These are phyloP conservation scores for Priceomyces carsonii DNA, from an alignment of 805 yeast species.

Conservation along the genomic window DNA sequence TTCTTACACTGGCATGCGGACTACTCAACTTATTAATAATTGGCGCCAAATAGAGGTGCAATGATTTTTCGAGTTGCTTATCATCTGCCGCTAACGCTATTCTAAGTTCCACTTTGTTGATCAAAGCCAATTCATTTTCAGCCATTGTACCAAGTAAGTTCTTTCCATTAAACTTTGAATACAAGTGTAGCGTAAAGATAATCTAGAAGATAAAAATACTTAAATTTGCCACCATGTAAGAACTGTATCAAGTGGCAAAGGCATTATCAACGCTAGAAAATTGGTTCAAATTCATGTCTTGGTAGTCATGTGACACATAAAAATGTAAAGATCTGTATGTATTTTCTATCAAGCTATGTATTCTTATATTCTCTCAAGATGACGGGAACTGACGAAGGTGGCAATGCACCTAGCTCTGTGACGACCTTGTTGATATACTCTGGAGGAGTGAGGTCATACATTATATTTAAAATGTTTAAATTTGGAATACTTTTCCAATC, in stretches of 20 bases:
- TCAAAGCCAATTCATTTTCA: slow-evolving; percentile 56
- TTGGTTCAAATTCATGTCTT: too few species aligned
- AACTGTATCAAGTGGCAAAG: too few species aligned
- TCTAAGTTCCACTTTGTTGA: slow-evolving; percentile 78
- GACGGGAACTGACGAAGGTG: slow-evolving; percentile 98
- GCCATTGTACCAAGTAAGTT: too few species aligned
- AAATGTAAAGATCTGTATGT: too few species aligned
- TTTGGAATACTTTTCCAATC: slow-evolving; percentile 65
- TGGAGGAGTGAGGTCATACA: slow-evolving; percentile 95
- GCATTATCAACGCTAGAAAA: too few species aligned
- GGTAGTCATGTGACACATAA: too few species aligned
- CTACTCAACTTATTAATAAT: slow-evolving; percentile 77
- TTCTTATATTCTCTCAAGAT: slow-evolving; percentile 87
- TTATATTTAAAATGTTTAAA: slow-evolving; percentile 75
- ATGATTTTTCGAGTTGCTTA: slow-evolving; percentile 57
- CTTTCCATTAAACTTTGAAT: too few species aligned
- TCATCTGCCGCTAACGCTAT: slow-evolving; percentile 75
- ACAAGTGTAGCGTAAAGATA: too few species aligned
- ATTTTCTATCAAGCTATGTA: slow-evolving; percentile 18
- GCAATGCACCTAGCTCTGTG: slow-evolving; percentile 93
- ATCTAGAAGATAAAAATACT: too few species aligned
- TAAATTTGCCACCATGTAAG: too few species aligned
- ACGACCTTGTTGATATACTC: slow-evolving; percentile 90
- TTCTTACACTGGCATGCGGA: slow-evolving; percentile 61
- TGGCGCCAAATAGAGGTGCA: slow-evolving; percentile 72